phyloP scores from a whole-genome alignment of 1,284 basidiomycete genomes.

The Sporisorium iseilematis-ciliati region DNA sequence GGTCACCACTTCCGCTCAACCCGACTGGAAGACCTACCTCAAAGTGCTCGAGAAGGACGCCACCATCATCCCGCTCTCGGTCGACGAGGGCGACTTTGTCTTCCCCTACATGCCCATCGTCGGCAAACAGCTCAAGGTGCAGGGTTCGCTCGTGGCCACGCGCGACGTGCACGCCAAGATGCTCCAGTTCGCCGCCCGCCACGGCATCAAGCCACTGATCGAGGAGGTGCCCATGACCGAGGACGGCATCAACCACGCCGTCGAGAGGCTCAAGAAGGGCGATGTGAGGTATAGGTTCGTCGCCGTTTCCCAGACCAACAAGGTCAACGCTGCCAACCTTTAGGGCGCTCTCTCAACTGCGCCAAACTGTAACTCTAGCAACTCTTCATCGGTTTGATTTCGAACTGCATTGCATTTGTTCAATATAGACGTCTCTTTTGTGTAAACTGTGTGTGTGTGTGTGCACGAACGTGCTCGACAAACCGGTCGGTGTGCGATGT shows the following conservation, averaged over 20 bases:
- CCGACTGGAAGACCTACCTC: constrained; percentile 63
- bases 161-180: constrained; percentile 60
- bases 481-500: no score
- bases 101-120: constrained; percentile 63
- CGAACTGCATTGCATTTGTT: no score
- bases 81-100: constrained; percentile 40
- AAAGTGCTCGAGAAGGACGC: constrained; percentile 55
- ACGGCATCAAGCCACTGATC: constrained; percentile 60
- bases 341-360: no score
- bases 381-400: no score
- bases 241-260: constrained; percentile 62
- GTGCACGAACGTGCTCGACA: no score
- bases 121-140: constrained; percentile 56
- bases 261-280: constrained; percentile 61
- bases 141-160: constrained; percentile 60
- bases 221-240: constrained; percentile 66
- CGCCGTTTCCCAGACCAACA: constrained; percentile 53
- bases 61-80: constrained; percentile 61
- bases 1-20: constrained; percentile 63
- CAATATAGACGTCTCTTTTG: no score
- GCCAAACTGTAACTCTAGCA: no score
- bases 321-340: constrained; percentile 40
- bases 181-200: constrained; percentile 60
- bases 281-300: constrained; percentile 66
- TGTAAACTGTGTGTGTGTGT: no score